Evolutionary conservation across 495 filamentous ascomycete species (phyloP).

Genomic region (Eremomyces bilateralis): DNA sequence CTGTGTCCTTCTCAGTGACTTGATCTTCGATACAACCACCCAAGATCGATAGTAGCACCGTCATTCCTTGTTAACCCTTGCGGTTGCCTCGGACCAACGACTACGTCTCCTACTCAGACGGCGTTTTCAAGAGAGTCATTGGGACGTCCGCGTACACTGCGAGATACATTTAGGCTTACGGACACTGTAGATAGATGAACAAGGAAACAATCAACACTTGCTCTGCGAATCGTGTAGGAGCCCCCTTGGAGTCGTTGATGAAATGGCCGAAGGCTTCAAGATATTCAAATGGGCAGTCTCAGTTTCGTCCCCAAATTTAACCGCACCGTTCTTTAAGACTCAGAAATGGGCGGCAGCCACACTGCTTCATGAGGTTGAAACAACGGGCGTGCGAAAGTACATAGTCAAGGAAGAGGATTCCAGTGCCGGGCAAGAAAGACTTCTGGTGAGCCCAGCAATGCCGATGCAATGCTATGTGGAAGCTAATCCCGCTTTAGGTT

Average conservation of each 20-base stretch:
- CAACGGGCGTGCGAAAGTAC: not conserved
- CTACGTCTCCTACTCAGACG: not conserved
- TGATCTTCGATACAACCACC: conserved; percentile 7
- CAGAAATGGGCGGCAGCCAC: not conserved
- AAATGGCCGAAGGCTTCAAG: not conserved
- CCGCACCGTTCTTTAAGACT: not conserved
- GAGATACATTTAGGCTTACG: not conserved
- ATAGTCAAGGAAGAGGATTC: not conserved
- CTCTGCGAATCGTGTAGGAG: not conserved
- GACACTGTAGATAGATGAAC: not conserved
- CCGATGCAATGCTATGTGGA: not conserved
- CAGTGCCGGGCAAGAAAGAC: too few relatives aligned
- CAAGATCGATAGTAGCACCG: conserved; percentile 2
- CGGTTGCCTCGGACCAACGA: not conserved
- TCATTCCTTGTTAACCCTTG: not conserved
- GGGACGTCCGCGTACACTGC: not conserved
- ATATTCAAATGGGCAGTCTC: conserved; percentile 1
- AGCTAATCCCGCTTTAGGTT: conserved; percentile 2
- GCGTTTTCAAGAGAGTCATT: not conserved
- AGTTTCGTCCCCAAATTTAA: not conserved
- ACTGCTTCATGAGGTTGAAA: not conserved
- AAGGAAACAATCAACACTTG: not conserved
- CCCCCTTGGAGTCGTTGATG: not conserved
- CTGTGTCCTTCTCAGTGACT: conserved; percentile 1
- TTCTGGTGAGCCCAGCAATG: not conserved